These are phyloP conservation scores for Talaromyces trachyspermus DNA, from an alignment of 495 filamentous ascomycete genomes.

Conservation along the genomic window DNA sequence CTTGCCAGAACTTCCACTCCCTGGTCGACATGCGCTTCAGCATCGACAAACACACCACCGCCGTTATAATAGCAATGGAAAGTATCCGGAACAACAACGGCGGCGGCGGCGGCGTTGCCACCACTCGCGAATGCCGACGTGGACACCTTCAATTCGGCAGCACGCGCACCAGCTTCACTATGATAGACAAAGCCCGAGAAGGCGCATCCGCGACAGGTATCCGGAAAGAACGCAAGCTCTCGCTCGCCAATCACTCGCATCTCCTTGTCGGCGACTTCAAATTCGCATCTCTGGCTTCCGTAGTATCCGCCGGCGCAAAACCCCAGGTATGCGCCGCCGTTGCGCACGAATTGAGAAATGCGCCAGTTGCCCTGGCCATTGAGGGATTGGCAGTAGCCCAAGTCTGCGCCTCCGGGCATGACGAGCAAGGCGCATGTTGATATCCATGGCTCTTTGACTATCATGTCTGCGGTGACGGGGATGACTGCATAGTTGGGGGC, in stretches of 20 bases:
- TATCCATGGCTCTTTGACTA: slow-evolving; percentile 90
- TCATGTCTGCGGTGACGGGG: slow-evolving; percentile 65
- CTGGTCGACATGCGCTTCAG: slow-evolving; percentile 48
- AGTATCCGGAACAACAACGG: slow-evolving; percentile 43
- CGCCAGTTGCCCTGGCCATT: slow-evolving; percentile 81
- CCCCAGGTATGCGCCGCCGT: slow-evolving; percentile 81
- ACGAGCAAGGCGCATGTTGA: slow-evolving; percentile 82
- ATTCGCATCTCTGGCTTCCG: slow-evolving; percentile 72
- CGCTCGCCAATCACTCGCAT: slow-evolving; percentile 82
- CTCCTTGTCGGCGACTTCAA: slow-evolving; percentile 73
- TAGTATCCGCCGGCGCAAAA: slow-evolving; percentile 97
- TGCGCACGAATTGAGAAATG: slow-evolving; percentile 76
- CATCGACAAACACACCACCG: slow-evolving; percentile 89
- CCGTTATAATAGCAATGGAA: slow-evolving; percentile 90
- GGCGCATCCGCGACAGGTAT: slow-evolving; percentile 75
- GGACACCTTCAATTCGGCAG: slow-evolving; percentile 58
- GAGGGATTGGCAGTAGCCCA: slow-evolving; percentile 80
- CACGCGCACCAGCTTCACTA: slow-evolving; percentile 78
- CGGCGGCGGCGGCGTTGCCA: slow-evolving; percentile 8
- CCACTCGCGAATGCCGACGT: slow-evolving; percentile 49
- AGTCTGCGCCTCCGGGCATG: slow-evolving; percentile 89
- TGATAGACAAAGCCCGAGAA: slow-evolving; percentile 89
- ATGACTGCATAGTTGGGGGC: slow-evolving; percentile 91
- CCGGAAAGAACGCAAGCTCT: slow-evolving; percentile 84
- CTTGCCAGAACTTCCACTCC: slow-evolving; percentile 77